Percentiles rank a stretch among this genome's conserved stretches.
Conservation (phyloP, 225 moss, liverwort and hornwort species). For the Lunularia cruciata region DNA sequence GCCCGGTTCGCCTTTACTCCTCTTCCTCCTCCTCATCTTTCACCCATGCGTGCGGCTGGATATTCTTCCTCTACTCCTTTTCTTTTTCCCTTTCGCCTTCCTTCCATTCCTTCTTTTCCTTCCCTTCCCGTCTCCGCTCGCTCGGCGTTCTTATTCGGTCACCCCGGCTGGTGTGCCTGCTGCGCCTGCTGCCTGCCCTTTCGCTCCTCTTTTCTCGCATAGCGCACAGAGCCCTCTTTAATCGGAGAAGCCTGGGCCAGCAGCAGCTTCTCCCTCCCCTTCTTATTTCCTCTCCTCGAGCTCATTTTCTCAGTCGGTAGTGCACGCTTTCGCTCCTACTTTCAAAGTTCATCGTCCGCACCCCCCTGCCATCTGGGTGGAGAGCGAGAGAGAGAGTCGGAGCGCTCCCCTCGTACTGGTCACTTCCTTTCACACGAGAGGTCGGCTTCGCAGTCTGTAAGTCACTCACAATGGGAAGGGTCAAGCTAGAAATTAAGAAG, state of each 20-base stretch:
- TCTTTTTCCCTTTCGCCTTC: too few species aligned
- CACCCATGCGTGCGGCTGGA: constrained; percentile 8
- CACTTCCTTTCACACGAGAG: too few species aligned
- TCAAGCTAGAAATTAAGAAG: constrained; percentile 32
- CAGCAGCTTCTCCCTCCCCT: background rate
- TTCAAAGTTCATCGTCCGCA: too few species aligned
- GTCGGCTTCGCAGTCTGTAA: background rate
- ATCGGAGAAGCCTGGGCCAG: too few species aligned
- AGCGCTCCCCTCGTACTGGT: too few species aligned
- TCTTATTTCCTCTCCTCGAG: background rate
- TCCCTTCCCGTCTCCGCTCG: background rate
- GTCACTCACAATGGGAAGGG: constrained; percentile 21
- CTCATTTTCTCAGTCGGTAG: too few species aligned
- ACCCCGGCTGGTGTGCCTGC: too few species aligned
- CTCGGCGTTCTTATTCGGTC: background rate
- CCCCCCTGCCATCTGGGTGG: too few species aligned
- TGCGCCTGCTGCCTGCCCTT: background rate
- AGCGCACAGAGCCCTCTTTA: too few species aligned
- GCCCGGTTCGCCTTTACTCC: background rate
- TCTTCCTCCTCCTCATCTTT: background rate
- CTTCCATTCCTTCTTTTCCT: background rate
- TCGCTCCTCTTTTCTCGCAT: background rate
- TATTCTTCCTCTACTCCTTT: background rate
- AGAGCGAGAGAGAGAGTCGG: too few species aligned
- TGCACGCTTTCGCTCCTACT: too few species aligned